These are phyloP conservation scores for Lipomyces spencermartinsiae DNA, from an alignment of 805 yeast genomes.

Conservation along the genomic window DNA sequence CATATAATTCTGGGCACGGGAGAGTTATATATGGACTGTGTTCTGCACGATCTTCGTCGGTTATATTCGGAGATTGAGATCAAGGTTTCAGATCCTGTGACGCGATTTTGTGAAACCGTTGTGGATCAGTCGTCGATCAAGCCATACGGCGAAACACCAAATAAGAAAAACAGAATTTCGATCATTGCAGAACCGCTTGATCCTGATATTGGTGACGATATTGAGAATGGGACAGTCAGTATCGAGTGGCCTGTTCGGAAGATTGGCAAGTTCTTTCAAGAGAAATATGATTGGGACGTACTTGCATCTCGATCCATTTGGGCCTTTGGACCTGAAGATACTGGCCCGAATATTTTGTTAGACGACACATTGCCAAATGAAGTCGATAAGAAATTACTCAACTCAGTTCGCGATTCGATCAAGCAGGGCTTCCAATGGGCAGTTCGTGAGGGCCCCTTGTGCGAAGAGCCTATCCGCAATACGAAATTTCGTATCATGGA, in stretches of 20 bases:
- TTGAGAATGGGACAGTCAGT: slow-evolving; percentile 56
- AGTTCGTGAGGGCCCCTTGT: slow-evolving; percentile 85
- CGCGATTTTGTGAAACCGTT: slow-evolving; percentile 80
- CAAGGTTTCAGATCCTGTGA: slow-evolving; percentile 83
- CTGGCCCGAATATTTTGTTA: slow-evolving; percentile 58
- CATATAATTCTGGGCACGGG: slow-evolving; percentile 82
- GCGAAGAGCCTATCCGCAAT: slow-evolving; percentile 79
- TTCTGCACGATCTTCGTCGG: slow-evolving; percentile 74
- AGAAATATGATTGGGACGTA: slow-evolving; percentile 78
- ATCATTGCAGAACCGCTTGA: slow-evolving; percentile 79
- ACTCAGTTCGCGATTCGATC: slow-evolving; percentile 59
- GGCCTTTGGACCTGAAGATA: slow-evolving; percentile 70
- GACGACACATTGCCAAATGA: slow-evolving; percentile 81
- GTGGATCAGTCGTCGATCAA: slow-evolving; percentile 68
- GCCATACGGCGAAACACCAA: slow-evolving; percentile 64
- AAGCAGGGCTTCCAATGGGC: slow-evolving; percentile 86
- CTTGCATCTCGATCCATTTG: slow-evolving; percentile 82
- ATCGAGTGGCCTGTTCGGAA: slow-evolving; percentile 49
- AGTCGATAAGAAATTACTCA: slow-evolving; percentile 61
- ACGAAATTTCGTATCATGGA: slow-evolving; percentile 75
- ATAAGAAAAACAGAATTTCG: slow-evolving; percentile 63
- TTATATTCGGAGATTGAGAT: slow-evolving; percentile 70
- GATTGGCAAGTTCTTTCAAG: slow-evolving; percentile 62
- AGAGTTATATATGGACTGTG: slow-evolving; percentile 83
- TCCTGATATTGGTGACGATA: slow-evolving; percentile 58